Evolutionary conservation across 2,329 filamentous ascomycete genomes (phyloP).

Genomic region (Apiospora phragmitis): DNA sequence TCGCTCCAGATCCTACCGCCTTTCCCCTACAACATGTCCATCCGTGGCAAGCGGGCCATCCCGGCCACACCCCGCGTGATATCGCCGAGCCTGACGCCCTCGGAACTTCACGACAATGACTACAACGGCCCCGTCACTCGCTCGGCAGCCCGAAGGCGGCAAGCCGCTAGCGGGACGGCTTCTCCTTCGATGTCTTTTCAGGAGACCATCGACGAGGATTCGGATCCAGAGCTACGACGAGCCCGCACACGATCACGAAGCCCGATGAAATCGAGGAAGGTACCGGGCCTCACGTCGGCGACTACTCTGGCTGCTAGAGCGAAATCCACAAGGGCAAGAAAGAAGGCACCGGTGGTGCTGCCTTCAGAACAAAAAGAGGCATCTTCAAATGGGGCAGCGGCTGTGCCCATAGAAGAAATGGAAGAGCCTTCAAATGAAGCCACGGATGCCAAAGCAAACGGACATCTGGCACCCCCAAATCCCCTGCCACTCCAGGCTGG

Average conservation of each 20-base stretch:
- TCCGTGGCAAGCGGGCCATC: conserved; percentile 53
- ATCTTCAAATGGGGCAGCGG: conserved; percentile 21
- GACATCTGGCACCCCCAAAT: conserved; percentile 71
- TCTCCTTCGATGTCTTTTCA: conserved; percentile 56
- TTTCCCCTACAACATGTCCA: conserved; percentile 57
- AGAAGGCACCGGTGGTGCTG: conserved; percentile 34
- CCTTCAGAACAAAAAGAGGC: conserved; percentile 19
- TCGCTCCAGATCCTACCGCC: conserved; percentile 58
- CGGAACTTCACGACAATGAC: conserved; percentile 54
- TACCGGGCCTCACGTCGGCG: conserved; percentile 53
- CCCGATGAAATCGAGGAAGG: conserved; percentile 55
- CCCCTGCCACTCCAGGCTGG: conserved; percentile 59
- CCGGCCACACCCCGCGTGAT: conserved; percentile 85
- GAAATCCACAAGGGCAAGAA: background rate
- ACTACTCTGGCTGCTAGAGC: conserved; percentile 33
- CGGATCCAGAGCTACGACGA: conserved; percentile 55
- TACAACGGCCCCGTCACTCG: conserved; percentile 77
- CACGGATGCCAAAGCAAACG: conserved; percentile 48
- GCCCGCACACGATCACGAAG: conserved; percentile 73
- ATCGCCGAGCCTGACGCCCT: conserved; percentile 79
- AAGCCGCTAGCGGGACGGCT: conserved; percentile 40
- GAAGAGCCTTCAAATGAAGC: conserved; percentile 21
- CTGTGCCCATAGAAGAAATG: conserved; percentile 28
- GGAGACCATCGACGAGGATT: conserved; percentile 56
- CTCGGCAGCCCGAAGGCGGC: conserved; percentile 65